Evolutionary conservation across 2,329 filamentous ascomycete species (phyloP), one percentile per base, ranked within the genome.

Genomic region (Madurella fahalii): DNA sequence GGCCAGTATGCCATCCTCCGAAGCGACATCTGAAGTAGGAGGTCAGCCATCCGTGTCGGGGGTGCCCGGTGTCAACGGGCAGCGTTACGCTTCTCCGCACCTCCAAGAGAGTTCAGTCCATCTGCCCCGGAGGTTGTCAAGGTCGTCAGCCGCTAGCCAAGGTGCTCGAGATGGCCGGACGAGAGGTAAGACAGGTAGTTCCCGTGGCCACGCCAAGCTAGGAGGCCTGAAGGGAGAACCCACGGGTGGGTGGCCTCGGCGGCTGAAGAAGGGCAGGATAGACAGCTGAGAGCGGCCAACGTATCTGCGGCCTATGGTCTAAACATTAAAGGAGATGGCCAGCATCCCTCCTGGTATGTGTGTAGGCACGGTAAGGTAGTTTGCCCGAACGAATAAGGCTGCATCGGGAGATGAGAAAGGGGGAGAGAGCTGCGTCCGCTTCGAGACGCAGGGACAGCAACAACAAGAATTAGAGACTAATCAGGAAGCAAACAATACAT

Each of bases 1-100:
- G 71, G 68, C 69, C 65, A 67, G 56, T 57, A 62, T 58, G 72
- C 72, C 75, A 77, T 77, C 67, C 69, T 77, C 70, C 66, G 63
- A 62, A 65, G 64, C 65, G 67, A 70, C 71, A 74, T 77, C 74
- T 75, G 54, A 43, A 25, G 9, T 30, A 8, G 12, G 30, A 44
- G 12, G 56, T 61, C 48, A 59, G 57, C 40, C 9, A 40, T 49
- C 30, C 25, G 18, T 44, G 58, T 42, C 31, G 15, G 11, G 31
- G 16, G 31, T 25, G 42, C 17, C 17, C 25, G 7, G n/a, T 16
- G 43, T 15, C 13, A 15, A 16, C 25, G 44, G 32, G 16, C 15
- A 25, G 8, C 9, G 39, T 39, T 13, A 47, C 43, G 13, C 15
- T 20, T 39, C 2, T 34, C n/a, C 54, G 44, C 18, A 58, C 59